Evolutionary conservation across 1,284 basidiomycete species (phyloP).

Genomic region (Mycosarcoma mackinlayi): DNA sequence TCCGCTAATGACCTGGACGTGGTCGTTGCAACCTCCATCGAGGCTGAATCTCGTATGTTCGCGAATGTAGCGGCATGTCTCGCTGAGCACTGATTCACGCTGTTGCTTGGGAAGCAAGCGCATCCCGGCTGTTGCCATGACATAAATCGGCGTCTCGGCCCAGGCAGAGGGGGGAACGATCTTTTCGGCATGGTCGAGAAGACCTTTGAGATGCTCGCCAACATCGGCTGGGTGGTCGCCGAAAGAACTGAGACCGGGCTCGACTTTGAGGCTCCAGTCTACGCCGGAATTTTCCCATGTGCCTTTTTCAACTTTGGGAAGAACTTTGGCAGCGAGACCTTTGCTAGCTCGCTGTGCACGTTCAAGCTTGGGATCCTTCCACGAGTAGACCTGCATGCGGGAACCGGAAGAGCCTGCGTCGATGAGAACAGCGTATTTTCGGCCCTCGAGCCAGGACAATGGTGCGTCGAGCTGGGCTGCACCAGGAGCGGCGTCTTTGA

Average conservation of each 20-base stretch:
- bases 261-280: constrained; percentile 88
- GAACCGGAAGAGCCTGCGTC: constrained; percentile 98
- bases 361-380: constrained; percentile 81
- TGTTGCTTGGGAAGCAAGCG: constrained; percentile 80
- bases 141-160: constrained; percentile 85
- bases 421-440: constrained; percentile 87
- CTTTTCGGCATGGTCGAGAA: constrained; percentile 83
- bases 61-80: constrained; percentile 83
- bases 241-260: constrained; percentile 94
- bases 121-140: constrained; percentile 98
- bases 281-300: constrained; percentile 75
- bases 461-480: constrained; percentile 46
- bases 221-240: constrained; percentile 78
- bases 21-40: constrained; percentile 77
- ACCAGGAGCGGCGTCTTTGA: constrained; percentile 43
- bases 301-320: constrained; percentile 92
- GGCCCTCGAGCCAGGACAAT: constrained; percentile 34
- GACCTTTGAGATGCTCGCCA: constrained; percentile 80
- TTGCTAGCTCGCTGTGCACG: constrained; percentile 63
- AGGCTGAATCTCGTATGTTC: constrained; percentile 81
- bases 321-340: constrained; percentile 63
- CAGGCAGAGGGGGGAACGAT: constrained; percentile 87
- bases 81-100: constrained; percentile 78
- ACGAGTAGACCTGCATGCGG: constrained; percentile 94
- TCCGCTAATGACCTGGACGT: constrained; percentile 92